A percentile compares a stretch with the other conserved stretches of the same genome.
Conservation (phyloP, 768 basidiomycete species). For the Leccinellum luteum region DNA sequence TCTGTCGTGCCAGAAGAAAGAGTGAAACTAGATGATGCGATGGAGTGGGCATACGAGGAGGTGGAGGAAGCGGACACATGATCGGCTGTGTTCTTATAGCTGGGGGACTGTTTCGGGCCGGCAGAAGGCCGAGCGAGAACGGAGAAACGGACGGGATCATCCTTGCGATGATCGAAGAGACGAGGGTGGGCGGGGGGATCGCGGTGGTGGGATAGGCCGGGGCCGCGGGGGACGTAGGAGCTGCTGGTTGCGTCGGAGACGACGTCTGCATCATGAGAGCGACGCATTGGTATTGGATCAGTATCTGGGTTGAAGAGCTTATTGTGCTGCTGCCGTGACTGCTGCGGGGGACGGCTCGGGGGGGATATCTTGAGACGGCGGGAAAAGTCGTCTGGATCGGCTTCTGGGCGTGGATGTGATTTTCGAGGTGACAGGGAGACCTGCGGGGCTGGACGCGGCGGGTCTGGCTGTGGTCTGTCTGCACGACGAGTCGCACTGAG, state of each 20-base stretch:
- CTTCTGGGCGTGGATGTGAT: constrained; percentile 40
- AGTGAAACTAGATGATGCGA: constrained; percentile 68
- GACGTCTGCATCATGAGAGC: constrained; percentile 62
- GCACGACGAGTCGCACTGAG: constrained; percentile 44
- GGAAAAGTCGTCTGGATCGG: constrained; percentile 72
- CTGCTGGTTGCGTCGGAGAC: constrained; percentile 57
- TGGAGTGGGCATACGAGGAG: constrained; percentile 70
- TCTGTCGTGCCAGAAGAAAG: constrained; percentile 74
- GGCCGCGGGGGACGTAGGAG: constrained; percentile 40
- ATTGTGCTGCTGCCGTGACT: constrained; percentile 33
- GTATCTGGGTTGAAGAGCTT: constrained; percentile 74
- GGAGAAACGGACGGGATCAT: constrained; percentile 87
- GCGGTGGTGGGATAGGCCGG: constrained; percentile 37
- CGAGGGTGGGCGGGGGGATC: constrained; percentile 40
- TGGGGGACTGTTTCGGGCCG: constrained; percentile 43
- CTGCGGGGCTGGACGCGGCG: constrained; percentile 16
- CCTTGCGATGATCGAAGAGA: constrained; percentile 85
- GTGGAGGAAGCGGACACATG: constrained; percentile 73
- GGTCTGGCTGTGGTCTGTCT: constrained; percentile 37
- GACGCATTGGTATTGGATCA: constrained; percentile 61
- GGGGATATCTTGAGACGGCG: constrained; percentile 68
- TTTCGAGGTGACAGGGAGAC: constrained; percentile 35
- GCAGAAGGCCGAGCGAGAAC: constrained; percentile 52
- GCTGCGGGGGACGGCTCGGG: constrained; percentile 38
- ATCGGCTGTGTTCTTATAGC: constrained; percentile 64